Percentiles rank a stretch among this genome's conserved stretches.
Conservation (phyloP, 2,329 filamentous ascomycete species). For the Fusarium siculi region DNA sequence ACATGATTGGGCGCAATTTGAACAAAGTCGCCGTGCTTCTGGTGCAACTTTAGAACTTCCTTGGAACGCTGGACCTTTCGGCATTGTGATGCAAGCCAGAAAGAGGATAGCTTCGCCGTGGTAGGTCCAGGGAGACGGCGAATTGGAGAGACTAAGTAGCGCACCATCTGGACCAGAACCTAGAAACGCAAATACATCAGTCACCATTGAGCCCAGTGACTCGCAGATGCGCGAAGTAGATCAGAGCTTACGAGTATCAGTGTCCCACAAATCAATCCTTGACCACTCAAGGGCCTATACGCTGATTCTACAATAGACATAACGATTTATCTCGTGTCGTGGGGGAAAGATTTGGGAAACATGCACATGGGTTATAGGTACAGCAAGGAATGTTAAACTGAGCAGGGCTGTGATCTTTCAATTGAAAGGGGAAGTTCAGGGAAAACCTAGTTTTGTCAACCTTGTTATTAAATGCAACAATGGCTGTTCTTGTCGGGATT, state of each 20-base stretch:
- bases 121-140: background rate
- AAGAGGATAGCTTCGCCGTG: background rate
- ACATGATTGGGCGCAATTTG: background rate
- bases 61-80: background rate
- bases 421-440: no score
- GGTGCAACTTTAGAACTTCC: background rate
- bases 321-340: background rate
- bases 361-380: background rate
- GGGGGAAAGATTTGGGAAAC: background rate
- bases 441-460: fast-evolving
- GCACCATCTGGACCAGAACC: background rate
- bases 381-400: background rate
- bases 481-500: background rate
- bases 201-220: no score
- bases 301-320: background rate
- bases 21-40: background rate
- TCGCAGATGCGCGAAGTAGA: fast-evolving
- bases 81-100: background rate
- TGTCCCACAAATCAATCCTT: background rate
- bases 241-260: background rate
- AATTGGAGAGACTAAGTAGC: background rate
- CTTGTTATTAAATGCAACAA: fast-evolving
- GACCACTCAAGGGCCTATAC: background rate
- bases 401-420: background rate
- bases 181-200: background rate